Conservation (phyloP, 169 alveolate genomes). For the Plasmodium ovale region DNA sequence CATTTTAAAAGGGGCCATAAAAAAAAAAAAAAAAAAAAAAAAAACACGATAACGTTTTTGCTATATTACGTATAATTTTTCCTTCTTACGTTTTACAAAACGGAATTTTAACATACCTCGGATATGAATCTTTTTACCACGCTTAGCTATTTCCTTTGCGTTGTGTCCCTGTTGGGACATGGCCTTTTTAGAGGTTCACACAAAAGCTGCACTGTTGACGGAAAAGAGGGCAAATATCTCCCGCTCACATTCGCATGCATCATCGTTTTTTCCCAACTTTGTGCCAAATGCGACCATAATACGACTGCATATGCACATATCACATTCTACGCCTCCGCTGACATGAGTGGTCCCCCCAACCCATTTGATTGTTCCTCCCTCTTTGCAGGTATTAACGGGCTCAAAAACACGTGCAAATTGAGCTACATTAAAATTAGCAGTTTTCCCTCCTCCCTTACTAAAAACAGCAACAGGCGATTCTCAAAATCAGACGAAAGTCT, state of each 20-base stretch:
- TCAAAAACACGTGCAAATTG: background rate
- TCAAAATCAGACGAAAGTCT: constrained; percentile 28
- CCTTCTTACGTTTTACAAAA: too few relatives aligned
- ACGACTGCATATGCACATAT: too few relatives aligned
- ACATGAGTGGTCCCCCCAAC: background rate
- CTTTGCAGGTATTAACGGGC: background rate
- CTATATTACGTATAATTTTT: too few relatives aligned
- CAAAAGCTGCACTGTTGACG: background rate
- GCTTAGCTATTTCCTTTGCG: too few relatives aligned
- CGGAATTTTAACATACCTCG: too few relatives aligned
- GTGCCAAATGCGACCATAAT: too few relatives aligned
- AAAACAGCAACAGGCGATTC: background rate
- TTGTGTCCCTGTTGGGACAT: background rate
- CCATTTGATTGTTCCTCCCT: too few relatives aligned
- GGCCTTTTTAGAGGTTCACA: background rate
- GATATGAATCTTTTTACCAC: background rate
- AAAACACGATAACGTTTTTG: too few relatives aligned
- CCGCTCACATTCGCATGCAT: too few relatives aligned
- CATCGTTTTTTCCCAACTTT: too few relatives aligned
- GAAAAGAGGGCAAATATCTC: background rate
- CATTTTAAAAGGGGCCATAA: too few relatives aligned
- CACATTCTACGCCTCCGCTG: background rate
- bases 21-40: too few relatives aligned
- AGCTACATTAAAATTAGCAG: background rate
- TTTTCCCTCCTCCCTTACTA: background rate